Evolutionary conservation across 1,284 basidiomycete genomes (phyloP).

Genomic region (Ganoderma sinense): DNA sequence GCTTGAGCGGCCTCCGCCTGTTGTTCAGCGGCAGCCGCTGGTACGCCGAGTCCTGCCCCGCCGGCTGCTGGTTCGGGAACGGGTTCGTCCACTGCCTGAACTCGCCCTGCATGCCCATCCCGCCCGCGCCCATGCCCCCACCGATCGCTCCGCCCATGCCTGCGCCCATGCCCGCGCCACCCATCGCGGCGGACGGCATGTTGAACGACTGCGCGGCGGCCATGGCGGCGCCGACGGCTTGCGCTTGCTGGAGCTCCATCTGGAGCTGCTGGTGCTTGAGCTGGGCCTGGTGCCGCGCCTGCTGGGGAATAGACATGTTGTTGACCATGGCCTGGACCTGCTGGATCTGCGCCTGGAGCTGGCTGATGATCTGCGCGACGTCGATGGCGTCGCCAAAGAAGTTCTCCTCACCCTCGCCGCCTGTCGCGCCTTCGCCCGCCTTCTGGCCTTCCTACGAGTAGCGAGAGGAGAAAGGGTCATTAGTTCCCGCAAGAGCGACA

Average conservation of each 20-base stretch:
- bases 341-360: constrained; percentile 79
- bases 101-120: constrained; percentile 42
- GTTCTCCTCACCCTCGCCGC: constrained; percentile 53
- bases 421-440: constrained; percentile 15
- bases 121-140: constrained; percentile 1
- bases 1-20: constrained; percentile 74
- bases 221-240: constrained; percentile 67
- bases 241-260: constrained; percentile 79
- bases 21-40: constrained; percentile 83
- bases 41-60: constrained; percentile 81
- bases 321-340: constrained; percentile 81
- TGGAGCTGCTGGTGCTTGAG: constrained; percentile 80
- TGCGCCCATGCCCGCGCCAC: constrained; percentile 14
- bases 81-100: constrained; percentile 58
- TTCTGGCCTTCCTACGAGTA: background rate
- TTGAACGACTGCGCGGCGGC: constrained; percentile 43
- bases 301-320: constrained; percentile 72
- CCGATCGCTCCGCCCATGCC: constrained; percentile 19
- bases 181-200: constrained; percentile 48
- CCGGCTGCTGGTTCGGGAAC: constrained; percentile 68
- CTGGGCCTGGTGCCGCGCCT: constrained; percentile 80
- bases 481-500: background rate
- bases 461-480: background rate
- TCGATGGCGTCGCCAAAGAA: constrained; percentile 66
- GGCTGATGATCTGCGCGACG: constrained; percentile 74